Conservation (phyloP, 192 early-diverging fungal species). For the Coemansia sp. region DNA sequence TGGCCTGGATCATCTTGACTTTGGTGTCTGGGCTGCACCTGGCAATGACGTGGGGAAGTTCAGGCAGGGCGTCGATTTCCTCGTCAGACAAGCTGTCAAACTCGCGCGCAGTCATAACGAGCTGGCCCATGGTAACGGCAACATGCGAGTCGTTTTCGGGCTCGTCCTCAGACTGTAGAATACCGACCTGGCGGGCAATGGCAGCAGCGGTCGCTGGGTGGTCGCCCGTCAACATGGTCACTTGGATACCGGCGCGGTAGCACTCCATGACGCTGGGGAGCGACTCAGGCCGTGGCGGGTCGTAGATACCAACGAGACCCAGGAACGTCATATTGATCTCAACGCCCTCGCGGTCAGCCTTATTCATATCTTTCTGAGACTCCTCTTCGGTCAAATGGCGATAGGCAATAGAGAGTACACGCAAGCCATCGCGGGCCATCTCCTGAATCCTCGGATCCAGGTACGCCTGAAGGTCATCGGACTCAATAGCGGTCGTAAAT, state of each 20-base stretch:
- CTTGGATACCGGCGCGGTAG: constrained; percentile 89
- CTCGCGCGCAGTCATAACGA: constrained; percentile 84
- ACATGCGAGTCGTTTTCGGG: constrained; percentile 41
- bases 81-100: constrained; percentile 86
- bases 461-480: constrained; percentile 51
- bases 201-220: constrained; percentile 90
- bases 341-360: constrained; percentile 60
- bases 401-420: constrained; percentile 85
- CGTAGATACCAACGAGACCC: constrained; percentile 91
- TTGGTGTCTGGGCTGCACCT: constrained; percentile 95
- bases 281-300: constrained; percentile 82
- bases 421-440: constrained; percentile 77
- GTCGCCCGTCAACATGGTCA: constrained; percentile 97
- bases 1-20: constrained; percentile 93
- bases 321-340: constrained; percentile 79
- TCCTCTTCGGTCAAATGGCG: constrained; percentile 54
- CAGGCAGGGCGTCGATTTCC: constrained; percentile 72
- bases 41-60: constrained; percentile 90
- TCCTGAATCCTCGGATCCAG: constrained; percentile 66
- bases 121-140: constrained; percentile 31
- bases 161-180: constrained; percentile 58
- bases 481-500: constrained; percentile 10
- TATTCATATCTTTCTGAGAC: constrained; percentile 35
- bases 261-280: constrained; percentile 71
- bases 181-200: constrained; percentile 87